Base-by-base conservation (phyloP, 1,139 yeast species). In the Geotrichum restrictum region DNA sequence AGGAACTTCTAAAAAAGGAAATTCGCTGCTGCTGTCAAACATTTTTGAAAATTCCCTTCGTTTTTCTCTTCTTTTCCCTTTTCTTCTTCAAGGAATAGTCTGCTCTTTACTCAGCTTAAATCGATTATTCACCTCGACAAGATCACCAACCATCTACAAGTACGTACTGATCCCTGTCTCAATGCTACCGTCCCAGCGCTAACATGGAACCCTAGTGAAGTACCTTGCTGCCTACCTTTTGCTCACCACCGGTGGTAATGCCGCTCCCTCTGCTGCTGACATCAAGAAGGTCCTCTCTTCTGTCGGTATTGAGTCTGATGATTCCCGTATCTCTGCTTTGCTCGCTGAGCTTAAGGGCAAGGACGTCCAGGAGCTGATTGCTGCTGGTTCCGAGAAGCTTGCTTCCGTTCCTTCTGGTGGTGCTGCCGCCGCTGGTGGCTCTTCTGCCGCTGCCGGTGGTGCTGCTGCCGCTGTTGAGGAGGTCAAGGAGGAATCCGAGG, bases 371-470 rank as follows among this genome's bases (percentile, higher is more conserved):
- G 96, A 89, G 78, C 85, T 93, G 78, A 85, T 93, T 68, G 93
- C 97, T 71, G 95, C 83, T 78, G 98, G 98, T 81, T 78, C 87
- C 75, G 78, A 83, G 76, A 93, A 93, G 82, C 86, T 93, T 73
- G 91, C 98, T 66, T 81, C 97, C 63, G 96, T 91, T 65, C 98
- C 98, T 78, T 72, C 96, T 74, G 98, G 96, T 76, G 97, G 93
- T 79, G 91, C 96, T 71, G 91, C 91, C 72, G 79, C 87, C 69
- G 79, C 80, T 67, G 79, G 79, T 71, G 82, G 78, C 68, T 82
- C 80, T 71, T 83, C 84, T 68, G 82, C 84, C 67, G 83, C 74
- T 68, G 88, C 76, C 68, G 85, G 79, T 62, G 88, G 78, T 62
- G 95, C 79, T 62, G 95, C 76, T 59, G 95, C 76, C 62, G 93